Base-by-base conservation (phyloP, 2,329 filamentous ascomycete genomes). In the Aspergillus candidus region DNA sequence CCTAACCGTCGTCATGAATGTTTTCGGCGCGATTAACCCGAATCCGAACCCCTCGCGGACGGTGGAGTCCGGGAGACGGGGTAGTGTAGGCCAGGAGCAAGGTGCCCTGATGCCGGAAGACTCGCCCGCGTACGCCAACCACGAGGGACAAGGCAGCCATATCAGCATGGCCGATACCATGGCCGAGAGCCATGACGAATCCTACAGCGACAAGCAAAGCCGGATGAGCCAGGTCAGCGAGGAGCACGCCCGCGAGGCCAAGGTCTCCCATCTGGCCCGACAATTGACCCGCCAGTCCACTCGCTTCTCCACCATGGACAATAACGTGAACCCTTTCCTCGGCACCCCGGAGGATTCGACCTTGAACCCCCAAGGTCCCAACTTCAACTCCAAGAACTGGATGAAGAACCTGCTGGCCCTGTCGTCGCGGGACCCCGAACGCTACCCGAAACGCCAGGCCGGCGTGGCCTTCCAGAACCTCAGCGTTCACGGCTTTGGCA, bases 381-480 rank as follows among this genome's bases (percentile, higher is more conserved):
- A 70, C 15, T 76, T 76, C 57, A 66, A 68, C 36, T 61, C 71
- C 4, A 66, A 65, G 46, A 63, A 65, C 38, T 76, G 73, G 72
- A 66, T 70, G 49, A 71, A 69, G 53, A 68, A 70, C 35, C 55
- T 76, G 40, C 58, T 75, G 30, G 67, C 68, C 7, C 60, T 72
- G 18, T 67, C 66, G 13, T 70, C 72, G 29, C 71, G 66, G 48
- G 74, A 77, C 45, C 81, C 78, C 41, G 70, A 72, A 51, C 60
- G 66, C 11, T 80, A 80, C 61, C 67, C 64, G 2, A 52, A 57
- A 34, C 76, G 82, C 55, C 78, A 77, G 11, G 75, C 79, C 1
- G 83, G 84, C 37, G 72, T 88, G 35, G 73, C 75, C 40, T 87
- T 83, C 68, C 76, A 79, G 62, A 76, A 86, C 57, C 70, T 88